A percentile compares a stretch with the other conserved stretches of the same genome.
These are phyloP conservation scores for Amauroascus verrucosus DNA, from an alignment of 2,329 filamentous ascomycete genomes.

Conservation along the genomic window DNA sequence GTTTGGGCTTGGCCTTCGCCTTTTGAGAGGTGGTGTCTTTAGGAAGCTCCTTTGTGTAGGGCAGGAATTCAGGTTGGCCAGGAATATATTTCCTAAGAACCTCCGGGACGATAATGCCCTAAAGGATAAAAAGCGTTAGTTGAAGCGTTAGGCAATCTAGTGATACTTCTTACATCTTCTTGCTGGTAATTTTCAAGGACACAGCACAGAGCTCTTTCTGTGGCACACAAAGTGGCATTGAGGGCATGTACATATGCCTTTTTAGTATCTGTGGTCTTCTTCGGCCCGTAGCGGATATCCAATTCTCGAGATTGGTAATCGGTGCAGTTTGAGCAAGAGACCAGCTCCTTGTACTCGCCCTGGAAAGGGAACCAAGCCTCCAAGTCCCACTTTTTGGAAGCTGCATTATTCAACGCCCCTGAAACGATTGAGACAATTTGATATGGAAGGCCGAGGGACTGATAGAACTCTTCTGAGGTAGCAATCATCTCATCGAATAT, in stretches of 20 bases:
- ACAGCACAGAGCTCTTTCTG: conserved; percentile 85
- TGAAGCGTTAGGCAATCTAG: not conserved
- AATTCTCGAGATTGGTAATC: conserved; percentile 93
- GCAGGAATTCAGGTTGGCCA: conserved; percentile 78
- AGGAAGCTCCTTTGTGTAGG: conserved; percentile 73
- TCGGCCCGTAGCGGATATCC: conserved; percentile 82
- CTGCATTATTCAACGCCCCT: conserved; percentile 84
- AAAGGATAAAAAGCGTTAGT: not conserved
- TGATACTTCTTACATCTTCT: conserved; percentile 54
- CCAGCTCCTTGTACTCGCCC: conserved; percentile 95
- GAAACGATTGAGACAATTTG: conserved; percentile 89
- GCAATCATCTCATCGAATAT: conserved; percentile 88
- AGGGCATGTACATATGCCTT: conserved; percentile 94
- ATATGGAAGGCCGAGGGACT: conserved; percentile 80
- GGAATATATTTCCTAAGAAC: conserved; percentile 82
- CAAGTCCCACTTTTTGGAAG: conserved; percentile 86
- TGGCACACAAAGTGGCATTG: conserved; percentile 83
- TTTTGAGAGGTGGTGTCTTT: conserved; percentile 60
- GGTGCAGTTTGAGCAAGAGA: conserved; percentile 95
- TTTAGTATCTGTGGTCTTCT: conserved; percentile 70
- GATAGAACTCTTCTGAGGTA: conserved; percentile 88
- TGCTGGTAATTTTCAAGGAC: conserved; percentile 96
- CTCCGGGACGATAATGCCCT: conserved; percentile 72
- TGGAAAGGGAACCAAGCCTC: conserved; percentile 97
- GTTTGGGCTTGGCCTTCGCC: conserved; percentile 35